Evolutionary conservation across 2,329 filamentous ascomycete species (phyloP), one percentile per base, ranked within the genome.

Genomic region (Fusarium nanum): DNA sequence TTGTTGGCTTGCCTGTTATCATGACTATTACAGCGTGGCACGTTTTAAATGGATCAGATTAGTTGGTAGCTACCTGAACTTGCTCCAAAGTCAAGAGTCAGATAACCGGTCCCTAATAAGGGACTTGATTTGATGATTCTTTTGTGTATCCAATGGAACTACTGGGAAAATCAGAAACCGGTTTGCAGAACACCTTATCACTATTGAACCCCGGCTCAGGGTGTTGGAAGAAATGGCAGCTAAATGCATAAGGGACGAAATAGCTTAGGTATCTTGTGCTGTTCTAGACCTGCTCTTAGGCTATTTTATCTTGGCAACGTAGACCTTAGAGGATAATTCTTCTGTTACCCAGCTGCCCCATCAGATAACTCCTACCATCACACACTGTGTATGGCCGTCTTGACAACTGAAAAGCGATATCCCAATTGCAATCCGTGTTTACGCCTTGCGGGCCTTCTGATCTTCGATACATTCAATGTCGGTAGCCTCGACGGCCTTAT

Each of bases 11-110:
- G 22, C 41, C 41, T 44, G 9, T 44, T 4, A 11, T 23, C 8
- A 7, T 16, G 20, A 23, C 41, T 7, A 4, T 16, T 25, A 14
- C 7, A 44, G 1, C 11, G 22, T 11, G 41, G 41, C 14, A 11
- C 20, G 41, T 22, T 18, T 16, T 44, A 10, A 7, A 37, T 4
- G 34, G 34, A 37, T n/a, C 5, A 5, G 1, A 6, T 37, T 37
- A 18, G 5, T 18, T 1, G 5, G 9, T 3, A 6, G 5, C 5
- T 16, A 18, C 16, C 5, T 18, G 3, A 37, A 37, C 5, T 3
- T 6, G 2, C 9, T 37, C 9, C 32, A 18, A 10, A 18, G 16
- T 34, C 32, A 28, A 28, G 11, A 28, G 28, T 28, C 28, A 28
- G 28, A 28, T 13, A 28, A 13, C 6, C 6, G 28, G 11, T 28